phyloP scores from a whole-genome alignment of 2,329 filamentous ascomycete species.

The Fusarium domesticum region DNA sequence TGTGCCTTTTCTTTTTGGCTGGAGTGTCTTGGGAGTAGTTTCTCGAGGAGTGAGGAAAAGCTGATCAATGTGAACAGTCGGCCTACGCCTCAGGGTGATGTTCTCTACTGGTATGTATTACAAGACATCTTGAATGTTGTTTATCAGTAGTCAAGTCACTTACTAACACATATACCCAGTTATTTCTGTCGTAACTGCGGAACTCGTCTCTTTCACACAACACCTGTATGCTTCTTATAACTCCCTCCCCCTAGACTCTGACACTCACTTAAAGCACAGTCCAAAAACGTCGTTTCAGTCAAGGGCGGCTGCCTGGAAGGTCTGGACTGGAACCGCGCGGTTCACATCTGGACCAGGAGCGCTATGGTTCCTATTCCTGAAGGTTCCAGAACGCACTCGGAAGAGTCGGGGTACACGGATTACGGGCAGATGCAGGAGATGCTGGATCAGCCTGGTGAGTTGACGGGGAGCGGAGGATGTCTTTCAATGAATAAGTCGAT shows the following conservation, averaged over 20 bases:
- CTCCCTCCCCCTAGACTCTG: constrained; percentile 1
- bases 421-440: constrained; percentile 45
- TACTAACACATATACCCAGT: constrained; percentile 35
- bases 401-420: constrained; percentile 46
- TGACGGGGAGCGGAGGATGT: constrained; percentile 37
- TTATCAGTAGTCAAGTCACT: constrained; percentile 3
- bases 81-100: constrained; percentile 54
- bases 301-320: constrained; percentile 66
- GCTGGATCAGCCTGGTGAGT: constrained; percentile 46
- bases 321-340: constrained; percentile 57
- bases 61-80: constrained; percentile 40
- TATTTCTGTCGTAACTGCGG: constrained; percentile 68
- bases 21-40: no score
- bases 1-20: no score
- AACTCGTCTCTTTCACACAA: constrained; percentile 61
- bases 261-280: constrained; percentile 33
- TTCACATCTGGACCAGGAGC: constrained; percentile 66
- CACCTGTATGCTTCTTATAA: constrained; percentile 43
- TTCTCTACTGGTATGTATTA: constrained; percentile 52
- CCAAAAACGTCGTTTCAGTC: constrained; percentile 59
- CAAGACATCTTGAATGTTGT: background rate
- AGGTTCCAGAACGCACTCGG: constrained; percentile 55
- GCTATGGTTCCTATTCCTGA: constrained; percentile 69
- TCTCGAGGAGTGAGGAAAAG: constrained; percentile 3
- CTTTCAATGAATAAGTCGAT: constrained; percentile 1